Base-by-base conservation (phyloP, 352 stramenopile species). In the Nothophytophthora sp. region DNA sequence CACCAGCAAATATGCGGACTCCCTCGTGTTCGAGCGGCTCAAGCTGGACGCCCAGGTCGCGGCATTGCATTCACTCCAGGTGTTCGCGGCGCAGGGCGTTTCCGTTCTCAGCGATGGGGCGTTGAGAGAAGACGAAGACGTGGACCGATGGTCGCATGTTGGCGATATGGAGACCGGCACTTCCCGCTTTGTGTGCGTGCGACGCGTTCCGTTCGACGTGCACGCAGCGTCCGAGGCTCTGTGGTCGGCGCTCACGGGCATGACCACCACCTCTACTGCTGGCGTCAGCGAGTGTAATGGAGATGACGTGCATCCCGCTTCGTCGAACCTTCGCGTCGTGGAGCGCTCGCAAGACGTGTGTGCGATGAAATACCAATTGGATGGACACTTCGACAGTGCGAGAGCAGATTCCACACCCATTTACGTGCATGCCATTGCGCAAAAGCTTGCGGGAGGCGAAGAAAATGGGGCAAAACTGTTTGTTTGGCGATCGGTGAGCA, bases 181-280 rank as follows among this genome's bases (percentile, higher is more conserved):
- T 52, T 44, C 30, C 22, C 50, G 10, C n/a, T 54, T 30, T 3
- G 38, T 67, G 7, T 57, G 50, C 28, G 39, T 61, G 5, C 50
- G 57, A 19, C 25, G 28, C 15, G 24, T 67, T 28, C 57, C 50
- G 0, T 67, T 65, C 30, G 50, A 60, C 32, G 37, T 52, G 16
- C 45, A 54, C 11, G 43, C 57, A 15, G 61, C 45, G 5, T 57
- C 57, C 15, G 16, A 24, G n/a, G 42, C 35, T 6, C 19, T 61
- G 13, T 67, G 50, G 57, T 35, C 32, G 18, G 44, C 45, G 8
- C 36, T 67, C 12, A 42, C 50, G 16, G 19, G 13, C 4, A 36
- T 34, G 19, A 25, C 44, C 5, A 34, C 4, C 15, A 34, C 30
- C 4, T 57, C 57, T 38, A 36, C 42, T 5, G 23, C 29, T 9